These are phyloP conservation scores for Pseudogymnoascus sp. DNA, from an alignment of 2,329 filamentous ascomycete genomes.

Conservation along the genomic window DNA sequence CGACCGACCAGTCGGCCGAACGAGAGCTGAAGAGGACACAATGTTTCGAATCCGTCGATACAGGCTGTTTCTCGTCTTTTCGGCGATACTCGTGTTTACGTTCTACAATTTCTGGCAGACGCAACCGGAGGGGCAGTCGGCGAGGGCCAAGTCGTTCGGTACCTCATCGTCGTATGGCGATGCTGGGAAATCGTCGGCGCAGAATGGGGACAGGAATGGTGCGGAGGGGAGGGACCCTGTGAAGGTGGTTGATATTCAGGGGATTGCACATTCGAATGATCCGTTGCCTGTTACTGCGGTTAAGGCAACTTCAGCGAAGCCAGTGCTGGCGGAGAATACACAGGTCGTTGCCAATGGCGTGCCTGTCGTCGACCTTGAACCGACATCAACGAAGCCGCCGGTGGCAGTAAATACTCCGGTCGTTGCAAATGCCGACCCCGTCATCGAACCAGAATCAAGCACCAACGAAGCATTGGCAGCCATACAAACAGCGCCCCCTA, in stretches of 20 bases:
- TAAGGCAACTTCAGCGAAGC: background rate
- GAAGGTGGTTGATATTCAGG: background rate
- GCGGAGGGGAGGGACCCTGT: background rate
- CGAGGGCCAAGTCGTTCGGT: background rate
- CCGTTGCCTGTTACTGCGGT: background rate
- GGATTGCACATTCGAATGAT: background rate
- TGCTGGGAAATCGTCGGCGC: background rate
- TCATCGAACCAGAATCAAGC: background rate
- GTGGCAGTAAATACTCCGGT: background rate
- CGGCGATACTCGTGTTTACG: constrained; percentile 46
- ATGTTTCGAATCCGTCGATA: constrained; percentile 58
- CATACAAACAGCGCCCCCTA: background rate
- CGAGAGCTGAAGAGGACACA: constrained; percentile 16
- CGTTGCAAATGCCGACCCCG: background rate
- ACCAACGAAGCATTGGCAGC: background rate
- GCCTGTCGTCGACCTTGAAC: background rate
- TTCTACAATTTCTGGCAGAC: constrained; percentile 8
- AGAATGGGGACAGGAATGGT: background rate
- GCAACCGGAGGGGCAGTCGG: background rate
- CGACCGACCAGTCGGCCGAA: background rate
- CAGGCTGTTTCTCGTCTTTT: constrained; percentile 52
- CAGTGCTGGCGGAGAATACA: background rate
- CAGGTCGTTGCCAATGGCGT: background rate
- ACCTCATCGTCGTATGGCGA: background rate
- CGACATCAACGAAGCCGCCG: background rate